A percentile compares a stretch with the other conserved stretches of the same genome.
Evolutionary conservation across 305 asterid species (phyloP).

Genomic region (Ajuga reptans): DNA sequence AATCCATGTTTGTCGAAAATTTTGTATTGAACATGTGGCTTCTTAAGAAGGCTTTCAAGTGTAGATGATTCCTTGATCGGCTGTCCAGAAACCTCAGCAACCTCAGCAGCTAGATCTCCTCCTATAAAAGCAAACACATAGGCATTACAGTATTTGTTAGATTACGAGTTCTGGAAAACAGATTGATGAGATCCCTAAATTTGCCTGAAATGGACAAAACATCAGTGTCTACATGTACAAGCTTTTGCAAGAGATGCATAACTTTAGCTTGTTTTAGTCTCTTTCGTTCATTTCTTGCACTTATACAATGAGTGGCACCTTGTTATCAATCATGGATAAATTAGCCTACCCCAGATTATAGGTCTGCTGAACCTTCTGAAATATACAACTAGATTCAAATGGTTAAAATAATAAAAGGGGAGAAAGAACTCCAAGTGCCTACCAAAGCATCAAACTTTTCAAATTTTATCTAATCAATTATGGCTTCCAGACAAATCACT

Average conservation of each 20-base stretch:
- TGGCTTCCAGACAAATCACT: neutral
- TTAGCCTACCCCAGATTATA: neutral
- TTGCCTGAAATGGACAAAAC: neutral
- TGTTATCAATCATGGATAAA: neutral
- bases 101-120: constrained; percentile 73
- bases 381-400: neutral
- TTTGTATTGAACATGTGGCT: constrained; percentile 72
- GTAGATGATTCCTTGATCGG: constrained; percentile 76
- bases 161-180: neutral
- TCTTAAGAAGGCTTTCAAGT: constrained; percentile 82
- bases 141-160: neutral
- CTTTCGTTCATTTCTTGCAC: neutral
- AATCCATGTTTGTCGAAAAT: constrained; percentile 79
- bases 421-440: neutral
- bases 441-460: constrained; percentile 8
- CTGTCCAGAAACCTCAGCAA: constrained; percentile 57
- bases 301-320: neutral
- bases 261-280: neutral
- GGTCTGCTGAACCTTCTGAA: constrained; percentile 5
- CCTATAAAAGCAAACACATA: constrained; percentile 30
- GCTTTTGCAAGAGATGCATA: neutral
- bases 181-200: neutral
- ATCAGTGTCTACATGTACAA: neutral
- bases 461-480: neutral
- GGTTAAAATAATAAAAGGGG: neutral